These are phyloP conservation scores for Lachnellula cervina DNA, from an alignment of 2,329 filamentous ascomycete species.

Conservation along the genomic window DNA sequence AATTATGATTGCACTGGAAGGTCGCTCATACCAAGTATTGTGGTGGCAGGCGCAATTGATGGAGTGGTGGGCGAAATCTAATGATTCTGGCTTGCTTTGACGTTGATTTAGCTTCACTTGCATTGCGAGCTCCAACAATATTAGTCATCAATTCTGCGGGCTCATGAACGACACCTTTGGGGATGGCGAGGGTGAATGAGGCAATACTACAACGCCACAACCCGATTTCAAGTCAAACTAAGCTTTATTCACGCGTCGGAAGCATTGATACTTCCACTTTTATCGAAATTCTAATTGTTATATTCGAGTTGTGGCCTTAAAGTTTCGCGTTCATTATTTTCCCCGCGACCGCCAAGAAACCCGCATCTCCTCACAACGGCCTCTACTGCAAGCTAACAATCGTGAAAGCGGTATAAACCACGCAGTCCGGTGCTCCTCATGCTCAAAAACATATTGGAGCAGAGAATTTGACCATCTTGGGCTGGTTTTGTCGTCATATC, in stretches of 20 bases:
- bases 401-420: not conserved
- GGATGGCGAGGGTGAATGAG: conserved; percentile 9
- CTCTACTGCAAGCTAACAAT: not conserved
- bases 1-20: not conserved
- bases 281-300: conserved; percentile 19
- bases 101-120: conserved; percentile 14
- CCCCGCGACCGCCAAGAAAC: conserved; percentile 7
- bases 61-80: conserved; percentile 4
- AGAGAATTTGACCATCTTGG: not conserved
- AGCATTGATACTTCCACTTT: conserved; percentile 17
- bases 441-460: not conserved
- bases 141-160: not conserved
- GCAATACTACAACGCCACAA: conserved; percentile 25
- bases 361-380: conserved; percentile 6
- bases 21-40: conserved; percentile 16
- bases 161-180: conserved; percentile 19
- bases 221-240: conserved; percentile 21
- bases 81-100: conserved; percentile 10
- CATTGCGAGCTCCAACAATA: conserved; percentile 2
- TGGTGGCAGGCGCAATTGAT: conserved; percentile 22
- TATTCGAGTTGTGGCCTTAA: conserved; percentile 16
- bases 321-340: conserved; percentile 22
- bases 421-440: not conserved
- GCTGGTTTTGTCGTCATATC: not conserved
- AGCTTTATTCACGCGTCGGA: conserved; percentile 32